Base-by-base conservation (phyloP, 1,139 yeast genomes). In the Candida sp. region DNA sequence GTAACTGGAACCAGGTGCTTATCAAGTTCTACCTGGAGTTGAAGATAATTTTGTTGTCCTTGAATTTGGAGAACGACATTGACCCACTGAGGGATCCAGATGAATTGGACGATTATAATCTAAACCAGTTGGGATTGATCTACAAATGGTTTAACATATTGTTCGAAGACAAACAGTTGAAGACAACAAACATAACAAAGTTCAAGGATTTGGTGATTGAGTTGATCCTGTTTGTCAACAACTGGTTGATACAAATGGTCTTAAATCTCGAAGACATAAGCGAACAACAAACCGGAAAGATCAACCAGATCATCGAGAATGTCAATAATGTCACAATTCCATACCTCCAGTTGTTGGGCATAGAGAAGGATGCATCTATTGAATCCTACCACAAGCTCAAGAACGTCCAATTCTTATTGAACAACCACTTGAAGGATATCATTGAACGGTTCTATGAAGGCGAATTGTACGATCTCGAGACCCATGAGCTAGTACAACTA, bases 361-460 rank as follows among this genome's bases (percentile, higher is more conserved):
- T 60, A 12, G 59, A 65, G 5, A 53, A 53, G 22, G 63, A 63
- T 46, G 53, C 53, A 32, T 26, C 46, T 11, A 59, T 68, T 35
- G 65, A 62, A 31, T 67, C 73, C 17, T 75, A 69, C 58, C 72
- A 73, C 51, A 82, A 80, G 57, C 61, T 83, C 40, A 63, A 63
- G 11, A 84, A 83, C 59, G 63, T 81, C 31, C 66, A 70, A 43
- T 68, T 74, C 47, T 66, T 88, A 41, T 63, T 88, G 48, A 77
- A 75, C 33, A 74, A 75, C 49, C 88, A 85, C 59, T 70, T 92
- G 64, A 84, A 78, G 34, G 88, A 85, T 42, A 91, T 92, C 46
- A 79, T 87, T 78, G 88, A 83, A 31, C 65, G 83, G 61, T 88
- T 87, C 60, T 87, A 86, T 61, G 84, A 84, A 54, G 96, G 93